A percentile compares a stretch with the other conserved stretches of the same genome.
Conservation (phyloP, 495 filamentous ascomycete genomes). For the Wilcoxina mikolae region DNA sequence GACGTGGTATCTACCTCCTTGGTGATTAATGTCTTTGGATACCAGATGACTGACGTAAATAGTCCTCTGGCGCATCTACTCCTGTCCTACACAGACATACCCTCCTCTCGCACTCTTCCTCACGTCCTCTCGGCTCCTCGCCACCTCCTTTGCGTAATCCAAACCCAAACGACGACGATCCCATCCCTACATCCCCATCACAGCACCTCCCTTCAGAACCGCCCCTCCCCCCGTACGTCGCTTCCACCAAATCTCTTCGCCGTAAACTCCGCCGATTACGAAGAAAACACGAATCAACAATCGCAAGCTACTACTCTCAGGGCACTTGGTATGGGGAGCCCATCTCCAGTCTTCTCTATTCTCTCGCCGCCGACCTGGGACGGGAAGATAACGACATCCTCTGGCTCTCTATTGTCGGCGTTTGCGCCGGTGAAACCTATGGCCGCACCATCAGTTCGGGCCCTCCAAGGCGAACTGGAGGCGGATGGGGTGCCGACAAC, state of each 20-base stretch:
- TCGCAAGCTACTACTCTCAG: slow-evolving; percentile 66
- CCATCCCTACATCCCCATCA: slow-evolving; percentile 37
- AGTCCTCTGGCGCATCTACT: slow-evolving; percentile 47
- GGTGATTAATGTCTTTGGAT: too few relatives aligned
- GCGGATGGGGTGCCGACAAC: slow-evolving; percentile 61
- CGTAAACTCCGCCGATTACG: slow-evolving; percentile 57
- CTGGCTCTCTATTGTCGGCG: slow-evolving; percentile 86
- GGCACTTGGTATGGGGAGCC: slow-evolving; percentile 90
- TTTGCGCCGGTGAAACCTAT: slow-evolving; percentile 79
- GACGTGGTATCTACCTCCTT: slow-evolving; percentile 17
- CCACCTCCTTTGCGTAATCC: slow-evolving; percentile 33
- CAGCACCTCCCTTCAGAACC: slow-evolving; percentile 45
- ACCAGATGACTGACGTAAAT: slow-evolving; percentile 28
- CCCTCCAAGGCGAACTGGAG: slow-evolving; percentile 36
- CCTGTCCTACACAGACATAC: slow-evolving; percentile 34
- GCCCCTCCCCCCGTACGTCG: slow-evolving; percentile 43
- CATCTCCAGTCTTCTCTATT: slow-evolving; percentile 84
- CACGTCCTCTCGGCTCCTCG: slow-evolving; percentile 39
- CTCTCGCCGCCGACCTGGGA: slow-evolving; percentile 82
- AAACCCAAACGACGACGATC: slow-evolving; percentile 41
- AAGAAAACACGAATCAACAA: slow-evolving; percentile 54
- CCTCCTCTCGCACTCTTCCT: slow-evolving; percentile 43
- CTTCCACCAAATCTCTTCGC: slow-evolving; percentile 39
- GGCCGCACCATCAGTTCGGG: slow-evolving; percentile 40
- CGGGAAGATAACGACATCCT: slow-evolving; percentile 93